Percentiles rank a stretch among this genome's conserved stretches.
phyloP scores from a whole-genome alignment of 148 eudicot species.

The Cornus florida region DNA sequence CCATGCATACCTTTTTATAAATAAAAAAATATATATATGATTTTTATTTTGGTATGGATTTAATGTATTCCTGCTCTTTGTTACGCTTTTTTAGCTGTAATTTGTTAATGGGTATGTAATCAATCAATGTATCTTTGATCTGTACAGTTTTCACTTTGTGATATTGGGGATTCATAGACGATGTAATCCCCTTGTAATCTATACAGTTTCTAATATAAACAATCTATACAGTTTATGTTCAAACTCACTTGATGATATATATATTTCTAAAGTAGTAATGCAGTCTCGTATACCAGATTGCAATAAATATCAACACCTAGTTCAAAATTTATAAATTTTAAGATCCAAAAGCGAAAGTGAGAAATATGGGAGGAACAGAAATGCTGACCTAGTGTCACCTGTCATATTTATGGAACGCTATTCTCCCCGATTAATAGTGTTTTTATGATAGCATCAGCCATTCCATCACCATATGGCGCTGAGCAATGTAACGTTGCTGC shows the following conservation, averaged over 20 bases:
- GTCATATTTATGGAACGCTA: conserved; percentile 31
- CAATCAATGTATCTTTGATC: too few species aligned
- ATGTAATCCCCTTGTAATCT: too few species aligned
- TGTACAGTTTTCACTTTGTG: too few species aligned
- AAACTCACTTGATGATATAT: neutral
- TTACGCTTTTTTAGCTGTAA: too few species aligned
- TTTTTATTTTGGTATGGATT: too few species aligned
- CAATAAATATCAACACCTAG: conserved; percentile 4
- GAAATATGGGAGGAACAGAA: neutral
- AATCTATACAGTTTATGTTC: neutral
- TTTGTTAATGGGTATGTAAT: too few species aligned
- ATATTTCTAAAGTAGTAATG: conserved; percentile 26
- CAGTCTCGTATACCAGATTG: neutral
- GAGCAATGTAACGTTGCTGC: conserved; percentile 57
- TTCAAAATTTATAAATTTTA: neutral
- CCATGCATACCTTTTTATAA: too few species aligned
- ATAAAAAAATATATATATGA: too few species aligned
- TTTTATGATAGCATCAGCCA: conserved; percentile 55
- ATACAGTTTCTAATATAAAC: too few species aligned
- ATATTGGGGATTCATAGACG: too few species aligned
- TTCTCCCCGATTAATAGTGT: conserved; percentile 39
- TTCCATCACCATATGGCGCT: conserved; percentile 53
- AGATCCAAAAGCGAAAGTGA: neutral
- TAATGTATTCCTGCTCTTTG: too few species aligned
- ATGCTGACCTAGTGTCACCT: neutral